Percentiles rank a stretch among this genome's conserved stretches.
Evolutionary conservation across 2,329 filamentous ascomycete species (phyloP).

Genomic region (Aquanectria penicillioides): DNA sequence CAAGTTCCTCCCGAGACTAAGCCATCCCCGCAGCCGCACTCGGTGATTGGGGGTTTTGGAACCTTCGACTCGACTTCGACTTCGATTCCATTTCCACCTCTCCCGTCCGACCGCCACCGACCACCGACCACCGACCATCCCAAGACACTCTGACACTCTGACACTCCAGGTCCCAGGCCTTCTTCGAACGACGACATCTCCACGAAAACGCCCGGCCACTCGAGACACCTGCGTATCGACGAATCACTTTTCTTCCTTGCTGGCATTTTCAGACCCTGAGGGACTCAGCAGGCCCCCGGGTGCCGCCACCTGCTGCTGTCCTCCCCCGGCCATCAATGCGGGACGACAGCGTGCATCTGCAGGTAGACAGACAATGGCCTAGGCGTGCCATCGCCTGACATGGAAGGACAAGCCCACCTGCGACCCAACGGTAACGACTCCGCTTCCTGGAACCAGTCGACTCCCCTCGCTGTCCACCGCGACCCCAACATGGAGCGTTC

Average conservation of each 20-base stretch:
- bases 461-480: conserved; percentile 42
- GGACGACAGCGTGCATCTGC: conserved; percentile 48
- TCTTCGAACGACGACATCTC: neutral
- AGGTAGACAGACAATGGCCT: conserved; percentile 55
- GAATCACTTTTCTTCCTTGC: too few relatives aligned
- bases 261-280: neutral
- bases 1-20: conserved; percentile 37
- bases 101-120: conserved; percentile 8
- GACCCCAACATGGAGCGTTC: conserved; percentile 48
- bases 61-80: conserved; percentile 13
- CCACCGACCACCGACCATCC: conserved; percentile 7
- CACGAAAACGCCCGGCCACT: too few relatives aligned
- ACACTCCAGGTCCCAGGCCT: too few relatives aligned
- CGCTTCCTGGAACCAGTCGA: conserved; percentile 47
- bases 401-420: conserved; percentile 54
- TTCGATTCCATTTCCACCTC: conserved; percentile 11
- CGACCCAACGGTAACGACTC: conserved; percentile 50
- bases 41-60: conserved; percentile 30
- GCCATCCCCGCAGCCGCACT: conserved; percentile 39
- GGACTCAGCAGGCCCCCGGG: conserved; percentile 16
- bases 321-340: conserved; percentile 42
- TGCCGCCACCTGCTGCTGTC: conserved; percentile 6
- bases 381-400: conserved; percentile 56
- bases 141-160: too few relatives aligned
- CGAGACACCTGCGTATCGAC: too few relatives aligned